Evolutionary conservation across 1,284 basidiomycete species (phyloP).

Genomic region (Irpex sp.): DNA sequence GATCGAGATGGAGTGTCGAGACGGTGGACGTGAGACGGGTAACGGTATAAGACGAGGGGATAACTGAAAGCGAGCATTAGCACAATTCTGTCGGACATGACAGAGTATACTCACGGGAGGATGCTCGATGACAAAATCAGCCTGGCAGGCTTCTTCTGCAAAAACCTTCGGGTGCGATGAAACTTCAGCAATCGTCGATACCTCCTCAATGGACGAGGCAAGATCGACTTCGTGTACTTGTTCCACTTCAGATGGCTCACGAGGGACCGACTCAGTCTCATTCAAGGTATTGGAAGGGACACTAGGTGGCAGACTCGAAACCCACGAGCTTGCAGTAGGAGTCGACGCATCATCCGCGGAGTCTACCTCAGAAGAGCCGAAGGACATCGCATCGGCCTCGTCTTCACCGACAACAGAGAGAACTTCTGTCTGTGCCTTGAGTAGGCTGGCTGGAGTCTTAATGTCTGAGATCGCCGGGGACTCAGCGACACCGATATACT

Average conservation of each 20-base stretch:
- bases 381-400: background rate
- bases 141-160: background rate
- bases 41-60: background rate
- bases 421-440: background rate
- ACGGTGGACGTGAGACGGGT: background rate
- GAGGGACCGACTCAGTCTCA: background rate
- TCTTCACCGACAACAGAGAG: background rate
- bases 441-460: background rate
- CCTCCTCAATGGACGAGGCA: background rate
- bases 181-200: background rate
- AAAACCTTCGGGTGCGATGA: background rate
- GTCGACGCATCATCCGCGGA: background rate
- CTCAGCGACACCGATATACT: background rate
- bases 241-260: background rate
- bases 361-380: background rate
- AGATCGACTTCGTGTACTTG: background rate
- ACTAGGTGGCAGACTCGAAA: background rate
- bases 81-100: background rate
- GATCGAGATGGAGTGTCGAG: background rate
- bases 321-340: background rate
- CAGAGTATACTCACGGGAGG: background rate
- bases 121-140: background rate
- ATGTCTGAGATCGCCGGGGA: background rate
- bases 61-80: background rate
- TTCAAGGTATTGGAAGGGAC: constrained; percentile 5